phyloP scores from a whole-genome alignment of 352 stramenopile species.

The Globisporangium canariense region DNA sequence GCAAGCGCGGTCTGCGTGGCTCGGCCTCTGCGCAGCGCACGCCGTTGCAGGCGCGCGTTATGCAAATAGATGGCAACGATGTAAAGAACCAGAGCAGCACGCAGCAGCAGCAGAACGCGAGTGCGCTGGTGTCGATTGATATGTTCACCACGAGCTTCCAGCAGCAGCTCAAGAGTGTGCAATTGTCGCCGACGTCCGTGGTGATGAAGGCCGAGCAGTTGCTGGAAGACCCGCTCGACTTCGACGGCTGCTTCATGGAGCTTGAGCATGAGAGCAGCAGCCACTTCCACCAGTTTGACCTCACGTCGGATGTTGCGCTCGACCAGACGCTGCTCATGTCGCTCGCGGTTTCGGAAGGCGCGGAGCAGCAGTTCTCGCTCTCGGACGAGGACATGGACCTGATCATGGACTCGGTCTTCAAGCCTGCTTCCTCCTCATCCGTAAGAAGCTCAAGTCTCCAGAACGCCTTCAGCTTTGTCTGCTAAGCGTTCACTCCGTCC shows the following conservation, averaged over 20 bases:
- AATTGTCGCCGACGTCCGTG: constrained; percentile 10
- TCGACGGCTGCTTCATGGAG: constrained; percentile 15
- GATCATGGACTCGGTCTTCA: constrained; percentile 17
- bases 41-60: background rate
- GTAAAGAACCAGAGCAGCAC: background rate
- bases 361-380: constrained; percentile 10
- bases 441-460: constrained; percentile 3
- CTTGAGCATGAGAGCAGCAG: constrained; percentile 6
- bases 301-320: constrained; percentile 6
- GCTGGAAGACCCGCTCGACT: constrained; percentile 12
- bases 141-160: background rate
- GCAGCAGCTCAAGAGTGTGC: constrained; percentile 9
- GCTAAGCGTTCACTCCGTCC: background rate
- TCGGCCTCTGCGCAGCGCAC: constrained; percentile 2
- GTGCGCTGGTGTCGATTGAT: background rate
- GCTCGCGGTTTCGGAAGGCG: constrained; percentile 1
- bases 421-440: background rate
- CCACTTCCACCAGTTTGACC: background rate
- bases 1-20: constrained; percentile 9
- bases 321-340: constrained; percentile 11
- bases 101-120: background rate
- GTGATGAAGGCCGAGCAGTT: constrained; percentile 4
- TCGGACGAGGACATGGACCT: constrained; percentile 17
- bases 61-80: background rate
- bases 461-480: constrained; percentile 12